Evolutionary conservation across 805 yeast species (phyloP), one percentile per base, ranked within the genome.

Genomic region (Candida awuae): DNA sequence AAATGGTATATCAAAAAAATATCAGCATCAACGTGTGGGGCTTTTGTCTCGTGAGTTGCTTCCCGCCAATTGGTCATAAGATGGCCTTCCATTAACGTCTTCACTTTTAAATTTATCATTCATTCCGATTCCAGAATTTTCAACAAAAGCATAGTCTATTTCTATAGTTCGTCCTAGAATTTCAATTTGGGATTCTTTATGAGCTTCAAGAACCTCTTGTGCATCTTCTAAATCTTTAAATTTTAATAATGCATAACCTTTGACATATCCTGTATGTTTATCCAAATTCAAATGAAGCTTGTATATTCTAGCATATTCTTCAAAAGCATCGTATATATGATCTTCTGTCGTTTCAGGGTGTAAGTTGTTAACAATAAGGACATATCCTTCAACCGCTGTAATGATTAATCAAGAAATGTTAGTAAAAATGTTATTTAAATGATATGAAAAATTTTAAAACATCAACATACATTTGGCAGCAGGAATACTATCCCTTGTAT

Each of bases 261-360:
- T 64, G 13, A 55, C 67, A 44, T 59, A 66, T 3, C 74, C 74
- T 3, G 71, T 59, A 34, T 62, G 62, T 29, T 68, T 55, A 38
- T 68, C 72, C 6, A 66, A 44, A 39, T 68, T 70, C 39, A 70
- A 41, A 41, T 65, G 70, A 1, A 68, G 33, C 16, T 59, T 58
- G 22, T 55, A 52, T 9, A 70, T 59, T 10, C 43, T 50, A 2
- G 71, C 72, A 38, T 46, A 66, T 19, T 68, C 73, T 25, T 63
- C 54, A 44, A 68, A 66, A 25, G 55, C 51, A 45, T 70, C 73
- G 4, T 44, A 42, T 1, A 68, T 42, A 21, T 66, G 70, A 34
- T 67, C 73, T 36, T 70, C 75, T 8, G 67, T 48, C 2, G 67
- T 63, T 47, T 69, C 75, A 27, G 66, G 69, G 39, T 70, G 71